Percentiles rank a stretch among this genome's conserved stretches.
phyloP scores from a whole-genome alignment of 2,329 filamentous ascomycete species.

The Colletotrichum tabaci region DNA sequence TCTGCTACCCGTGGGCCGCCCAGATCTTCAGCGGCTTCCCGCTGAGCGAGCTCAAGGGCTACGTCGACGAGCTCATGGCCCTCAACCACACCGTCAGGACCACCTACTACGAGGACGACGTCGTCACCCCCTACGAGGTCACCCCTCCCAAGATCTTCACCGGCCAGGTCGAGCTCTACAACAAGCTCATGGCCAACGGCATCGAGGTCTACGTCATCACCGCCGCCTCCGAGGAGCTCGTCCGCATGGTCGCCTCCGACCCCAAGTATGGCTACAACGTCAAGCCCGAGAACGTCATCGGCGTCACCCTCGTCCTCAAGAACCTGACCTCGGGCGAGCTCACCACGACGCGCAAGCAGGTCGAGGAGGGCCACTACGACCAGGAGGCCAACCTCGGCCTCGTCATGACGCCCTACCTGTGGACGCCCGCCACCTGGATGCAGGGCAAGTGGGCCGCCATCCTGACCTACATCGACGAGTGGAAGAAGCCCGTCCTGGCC shows the following conservation, averaged over 20 bases:
- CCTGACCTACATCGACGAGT: slow-evolving; percentile 58
- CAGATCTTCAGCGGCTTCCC: slow-evolving; percentile 59
- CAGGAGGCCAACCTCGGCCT: slow-evolving; percentile 55
- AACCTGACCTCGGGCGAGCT: slow-evolving; percentile 49
- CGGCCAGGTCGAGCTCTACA: slow-evolving; percentile 61
- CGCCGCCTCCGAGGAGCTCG: slow-evolving; percentile 60
- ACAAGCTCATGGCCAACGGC: slow-evolving; percentile 58
- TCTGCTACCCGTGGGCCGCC: slow-evolving; percentile 61
- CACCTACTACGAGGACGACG: slow-evolving; percentile 55
- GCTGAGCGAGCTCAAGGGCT: slow-evolving; percentile 61
- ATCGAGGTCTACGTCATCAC: slow-evolving; percentile 60
- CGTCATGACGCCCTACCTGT: slow-evolving; percentile 58
- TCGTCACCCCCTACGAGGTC: slow-evolving; percentile 49
- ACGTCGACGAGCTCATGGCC: slow-evolving; percentile 63
- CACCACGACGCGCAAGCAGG: slow-evolving; percentile 57
- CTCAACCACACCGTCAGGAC: slow-evolving; percentile 55
- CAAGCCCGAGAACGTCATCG: slow-evolving; percentile 59
- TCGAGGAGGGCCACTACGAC: slow-evolving; percentile 54
- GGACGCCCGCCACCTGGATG: slow-evolving; percentile 61
- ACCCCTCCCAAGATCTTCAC: slow-evolving; percentile 55
- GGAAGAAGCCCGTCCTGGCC: slow-evolving; percentile 59
- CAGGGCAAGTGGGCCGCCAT: slow-evolving; percentile 61
- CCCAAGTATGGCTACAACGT: slow-evolving; percentile 63
- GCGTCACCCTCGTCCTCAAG: slow-evolving; percentile 56
- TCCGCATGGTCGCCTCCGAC: slow-evolving; percentile 62